Evolutionary conservation across 345 rosid genomes (phyloP), one percentile per base, ranked within the genome.

Genomic region (Rhodamnia argentea): DNA sequence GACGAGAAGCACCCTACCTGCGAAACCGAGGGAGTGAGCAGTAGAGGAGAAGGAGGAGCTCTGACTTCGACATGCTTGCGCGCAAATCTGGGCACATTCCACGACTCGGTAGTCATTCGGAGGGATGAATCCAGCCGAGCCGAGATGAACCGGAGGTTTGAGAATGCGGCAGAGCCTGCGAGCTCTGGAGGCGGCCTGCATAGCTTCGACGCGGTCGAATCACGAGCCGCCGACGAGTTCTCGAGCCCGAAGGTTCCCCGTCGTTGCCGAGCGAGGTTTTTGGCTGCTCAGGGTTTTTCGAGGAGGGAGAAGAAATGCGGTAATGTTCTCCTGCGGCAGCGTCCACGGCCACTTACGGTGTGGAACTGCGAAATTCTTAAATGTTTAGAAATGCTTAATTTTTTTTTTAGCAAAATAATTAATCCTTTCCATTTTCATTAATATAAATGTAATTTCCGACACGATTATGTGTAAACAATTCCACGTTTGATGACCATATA

Each of bases 51-150:
- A 70, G 47, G 11, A 70, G 47, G 78, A 70, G 78, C 78, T 9
- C 26, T 3, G 78, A 15, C 32, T 40, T 70, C 44, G 1, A 18
- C 47, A 0, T 18, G 78, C 5, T 0, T 0, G 78, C 78, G 44
- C 47, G 0, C 78, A 22, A 70, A 37, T 70, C 78, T 20, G 78
- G 18, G 78, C 78, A 37, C 78, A 70, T 70, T 32, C 78, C 24
- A 20, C 24, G 47, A 70, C 47, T 70, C 6, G 78, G 78, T 3
- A 0, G 13, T 70, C 78, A 37, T 70, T 18, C 47, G 26, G 13
- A 18, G 78, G 0, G 78, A 70, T 22, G 47, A 70, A 70, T 1
- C 78, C 78, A 20, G 47, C 47, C 0, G 78, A 70, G 78, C 47
- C 0, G 78, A 32, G 0, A 70, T 32, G 47, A 9, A 32, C 44